These are phyloP conservation scores for Chalciporus sp. DNA, from an alignment of 1,284 basidiomycete genomes.

Conservation along the genomic window DNA sequence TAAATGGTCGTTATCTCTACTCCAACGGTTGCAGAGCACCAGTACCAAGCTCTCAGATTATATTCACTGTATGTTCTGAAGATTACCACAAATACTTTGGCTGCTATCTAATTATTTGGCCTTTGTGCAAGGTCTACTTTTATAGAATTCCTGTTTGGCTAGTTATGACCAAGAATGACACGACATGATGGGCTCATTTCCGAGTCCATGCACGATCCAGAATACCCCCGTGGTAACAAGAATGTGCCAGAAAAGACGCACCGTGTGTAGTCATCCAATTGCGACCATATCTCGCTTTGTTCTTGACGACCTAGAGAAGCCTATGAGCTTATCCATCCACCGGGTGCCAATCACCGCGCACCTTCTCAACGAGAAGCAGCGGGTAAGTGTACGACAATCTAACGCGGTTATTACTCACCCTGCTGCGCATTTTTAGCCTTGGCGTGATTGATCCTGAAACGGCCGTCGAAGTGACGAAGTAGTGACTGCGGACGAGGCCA, in stretches of 20 bases:
- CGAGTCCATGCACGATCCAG: no score
- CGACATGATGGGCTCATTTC: constrained; percentile 41
- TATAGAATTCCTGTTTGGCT: no score
- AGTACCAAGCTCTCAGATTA: constrained; percentile 66
- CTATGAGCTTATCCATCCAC: constrained; percentile 68
- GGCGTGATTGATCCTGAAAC: constrained; percentile 51
- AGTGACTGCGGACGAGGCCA: constrained; percentile 46
- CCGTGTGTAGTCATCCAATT: no score
- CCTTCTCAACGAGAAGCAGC: constrained; percentile 51
- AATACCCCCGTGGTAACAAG: constrained; percentile 55
- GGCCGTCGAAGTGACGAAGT: constrained; percentile 46
- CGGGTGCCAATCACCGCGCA: constrained; percentile 64
- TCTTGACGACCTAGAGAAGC: constrained; percentile 41
- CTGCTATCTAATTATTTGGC: not conserved
- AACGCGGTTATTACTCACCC: no score
- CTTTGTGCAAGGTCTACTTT: constrained; percentile 64
- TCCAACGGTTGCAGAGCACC: constrained; percentile 45
- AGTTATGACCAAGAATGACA: no score
- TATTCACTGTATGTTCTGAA: constrained; percentile 58
- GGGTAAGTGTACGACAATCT: no score
- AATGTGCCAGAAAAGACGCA: no score
- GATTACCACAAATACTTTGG: not conserved
- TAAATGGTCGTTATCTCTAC: constrained; percentile 19
- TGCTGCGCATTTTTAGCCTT: constrained; percentile 13
- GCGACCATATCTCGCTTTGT: not conserved